These are phyloP conservation scores for Pichia cephalocereana DNA, from an alignment of 805 yeast species.

Conservation along the genomic window DNA sequence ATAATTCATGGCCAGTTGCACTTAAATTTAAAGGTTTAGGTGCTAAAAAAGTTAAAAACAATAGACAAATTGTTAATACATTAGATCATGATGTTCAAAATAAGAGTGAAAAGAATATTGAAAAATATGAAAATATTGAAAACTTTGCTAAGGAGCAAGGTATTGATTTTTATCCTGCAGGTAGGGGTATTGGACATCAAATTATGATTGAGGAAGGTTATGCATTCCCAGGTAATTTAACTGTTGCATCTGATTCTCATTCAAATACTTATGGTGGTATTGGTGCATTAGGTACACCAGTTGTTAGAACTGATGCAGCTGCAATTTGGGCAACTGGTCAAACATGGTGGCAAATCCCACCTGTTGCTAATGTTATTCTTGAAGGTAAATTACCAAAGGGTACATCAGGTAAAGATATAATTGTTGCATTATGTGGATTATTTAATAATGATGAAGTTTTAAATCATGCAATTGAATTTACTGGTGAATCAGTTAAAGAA, in stretches of 20 bases:
- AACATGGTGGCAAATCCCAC: constrained; percentile 99
- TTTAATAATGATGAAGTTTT: constrained; percentile 89
- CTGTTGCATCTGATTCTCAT: constrained; percentile 97
- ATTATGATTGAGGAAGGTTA: constrained; percentile 99
- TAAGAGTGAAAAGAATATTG: constrained; percentile 77
- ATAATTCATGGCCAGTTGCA: constrained; percentile 99
- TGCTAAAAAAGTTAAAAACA: constrained; percentile 72
- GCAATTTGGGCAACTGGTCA: constrained; percentile 99
- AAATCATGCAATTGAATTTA: constrained; percentile 89
- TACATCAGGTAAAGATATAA: constrained; percentile 93
- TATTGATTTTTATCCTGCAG: constrained; percentile 95
- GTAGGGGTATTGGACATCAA: constrained; percentile 98
- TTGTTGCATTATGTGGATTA: constrained; percentile 90
- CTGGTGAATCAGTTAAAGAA: constrained; percentile 66
- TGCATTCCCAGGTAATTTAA: constrained; percentile 86
- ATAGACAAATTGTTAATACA: constrained; percentile 90
- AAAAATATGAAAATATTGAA: constrained; percentile 83
- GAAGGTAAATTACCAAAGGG: constrained; percentile 76
- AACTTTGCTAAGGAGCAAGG: constrained; percentile 85
- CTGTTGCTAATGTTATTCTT: constrained; percentile 90
- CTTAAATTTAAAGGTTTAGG: constrained; percentile 93
- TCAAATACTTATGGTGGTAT: constrained; percentile 97
- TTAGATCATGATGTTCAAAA: constrained; percentile 98
- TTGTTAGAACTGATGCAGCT: constrained; percentile 98
- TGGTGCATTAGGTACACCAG: constrained; percentile 93